Evolutionary conservation across 1,284 basidiomycete species (phyloP).

Genomic region (Ustanciosporium gigantosporum): DNA sequence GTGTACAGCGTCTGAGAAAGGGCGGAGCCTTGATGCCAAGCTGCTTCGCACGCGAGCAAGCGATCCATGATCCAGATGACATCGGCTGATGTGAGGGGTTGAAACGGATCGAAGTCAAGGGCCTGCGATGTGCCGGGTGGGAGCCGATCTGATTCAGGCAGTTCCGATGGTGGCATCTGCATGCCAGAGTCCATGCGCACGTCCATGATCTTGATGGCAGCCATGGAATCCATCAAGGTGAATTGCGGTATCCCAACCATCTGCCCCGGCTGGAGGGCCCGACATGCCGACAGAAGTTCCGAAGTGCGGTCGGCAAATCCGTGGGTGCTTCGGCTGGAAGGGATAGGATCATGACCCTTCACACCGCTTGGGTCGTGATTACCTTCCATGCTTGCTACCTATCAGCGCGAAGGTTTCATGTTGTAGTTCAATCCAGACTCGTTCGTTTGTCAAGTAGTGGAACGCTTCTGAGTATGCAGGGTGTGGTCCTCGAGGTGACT

Average conservation of each 20-base stretch:
- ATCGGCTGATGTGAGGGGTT: slow-evolving; percentile 72
- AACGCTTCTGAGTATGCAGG: too few species aligned
- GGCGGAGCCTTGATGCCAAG: slow-evolving; percentile 81
- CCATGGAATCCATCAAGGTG: slow-evolving; percentile 82
- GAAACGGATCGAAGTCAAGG: slow-evolving; percentile 69
- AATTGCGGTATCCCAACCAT: slow-evolving; percentile 74
- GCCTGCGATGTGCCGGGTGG: slow-evolving; percentile 54
- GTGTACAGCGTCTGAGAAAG: slow-evolving; percentile 85
- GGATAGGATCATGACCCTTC: too few species aligned
- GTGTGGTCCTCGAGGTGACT: too few species aligned
- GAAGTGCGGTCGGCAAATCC: slow-evolving; percentile 20
- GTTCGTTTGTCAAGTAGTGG: too few species aligned
- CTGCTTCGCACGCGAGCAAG: slow-evolving; percentile 78
- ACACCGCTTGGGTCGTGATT: too few species aligned
- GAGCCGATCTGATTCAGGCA: slow-evolving; percentile 61
- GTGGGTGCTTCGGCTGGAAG: too few species aligned
- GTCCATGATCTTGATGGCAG: slow-evolving; percentile 86
- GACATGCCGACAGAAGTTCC: slow-evolving; percentile 20
- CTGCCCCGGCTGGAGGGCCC: slow-evolving; percentile 63
- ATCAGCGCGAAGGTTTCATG: too few species aligned
- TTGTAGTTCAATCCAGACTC: too few species aligned
- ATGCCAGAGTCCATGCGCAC: slow-evolving; percentile 84
- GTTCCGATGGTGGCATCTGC: slow-evolving; percentile 56
- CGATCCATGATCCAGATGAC: slow-evolving; percentile 85
- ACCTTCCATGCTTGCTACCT: too few species aligned